Evolutionary conservation across 2,329 filamentous ascomycete species (phyloP).

Genomic region (Chrysosporium keratinophilum): DNA sequence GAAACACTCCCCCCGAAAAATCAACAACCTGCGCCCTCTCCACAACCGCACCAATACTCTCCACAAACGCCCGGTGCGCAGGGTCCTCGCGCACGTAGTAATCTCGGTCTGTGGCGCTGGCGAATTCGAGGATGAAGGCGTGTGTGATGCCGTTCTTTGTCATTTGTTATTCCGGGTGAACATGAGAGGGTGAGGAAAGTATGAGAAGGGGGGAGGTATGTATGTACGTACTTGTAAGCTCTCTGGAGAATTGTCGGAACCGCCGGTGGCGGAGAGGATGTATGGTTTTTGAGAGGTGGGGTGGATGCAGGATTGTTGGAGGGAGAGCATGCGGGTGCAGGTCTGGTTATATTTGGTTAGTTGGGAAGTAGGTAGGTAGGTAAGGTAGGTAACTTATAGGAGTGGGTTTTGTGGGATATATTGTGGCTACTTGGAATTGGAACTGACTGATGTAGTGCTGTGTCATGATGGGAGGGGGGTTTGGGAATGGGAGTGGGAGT

Average conservation of each 20-base stretch:
- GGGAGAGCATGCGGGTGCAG: slow-evolving; percentile 47
- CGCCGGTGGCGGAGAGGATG: slow-evolving; percentile 49
- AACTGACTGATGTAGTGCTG: too few species aligned
- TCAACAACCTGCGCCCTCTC: slow-evolving; percentile 32
- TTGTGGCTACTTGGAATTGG: too few species aligned
- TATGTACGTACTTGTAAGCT: slow-evolving; percentile 50
- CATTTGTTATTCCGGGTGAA: too few species aligned
- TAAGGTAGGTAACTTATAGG: too few species aligned
- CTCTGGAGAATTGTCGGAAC: slow-evolving; percentile 53
- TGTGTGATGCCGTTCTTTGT: slow-evolving; percentile 54
- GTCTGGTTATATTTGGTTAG: slow-evolving; percentile 32
- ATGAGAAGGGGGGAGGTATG: slow-evolving; percentile 11
- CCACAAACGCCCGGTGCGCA: slow-evolving; percentile 51
- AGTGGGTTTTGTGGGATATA: too few species aligned
- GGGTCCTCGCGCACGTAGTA: slow-evolving; percentile 60
- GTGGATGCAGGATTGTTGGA: slow-evolving; percentile 51
- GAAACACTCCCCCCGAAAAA: slow-evolving; percentile 21
- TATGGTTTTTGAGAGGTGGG: slow-evolving; percentile 51
- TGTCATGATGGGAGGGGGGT: too few species aligned
- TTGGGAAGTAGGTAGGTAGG: too few species aligned
- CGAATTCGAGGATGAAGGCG: slow-evolving; percentile 59
- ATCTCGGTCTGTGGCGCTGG: slow-evolving; percentile 52
- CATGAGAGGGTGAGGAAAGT: background rate
- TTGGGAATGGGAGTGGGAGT: too few species aligned
- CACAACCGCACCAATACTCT: slow-evolving; percentile 27